Conservation (phyloP, 2,329 filamentous ascomycete species). For the Spiromastix sp. region DNA sequence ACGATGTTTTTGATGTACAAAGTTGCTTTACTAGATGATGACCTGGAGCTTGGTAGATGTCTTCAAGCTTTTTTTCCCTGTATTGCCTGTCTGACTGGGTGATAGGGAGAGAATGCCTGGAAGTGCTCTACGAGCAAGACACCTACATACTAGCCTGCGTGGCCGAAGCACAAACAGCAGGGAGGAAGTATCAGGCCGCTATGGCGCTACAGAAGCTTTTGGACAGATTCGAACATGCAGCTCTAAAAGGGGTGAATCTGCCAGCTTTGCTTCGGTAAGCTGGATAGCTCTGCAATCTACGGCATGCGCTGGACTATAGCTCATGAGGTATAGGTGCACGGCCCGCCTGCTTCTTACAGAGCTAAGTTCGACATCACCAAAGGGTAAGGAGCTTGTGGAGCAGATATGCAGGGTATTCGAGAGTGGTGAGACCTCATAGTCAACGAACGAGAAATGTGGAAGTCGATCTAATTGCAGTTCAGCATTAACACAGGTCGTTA, state of each 20-base stretch:
- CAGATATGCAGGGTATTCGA: constrained; percentile 50
- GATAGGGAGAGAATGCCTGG: constrained; percentile 56
- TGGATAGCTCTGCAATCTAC: too few species aligned
- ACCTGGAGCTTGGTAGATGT: constrained; percentile 41
- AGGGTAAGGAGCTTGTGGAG: constrained; percentile 17
- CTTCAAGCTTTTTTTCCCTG: neutral
- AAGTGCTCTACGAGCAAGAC: constrained; percentile 45
- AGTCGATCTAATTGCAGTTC: too few species aligned
- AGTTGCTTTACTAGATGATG: constrained; percentile 49
- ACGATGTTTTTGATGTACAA: constrained; percentile 70
- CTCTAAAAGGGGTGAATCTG: constrained; percentile 44
- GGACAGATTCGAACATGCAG: constrained; percentile 41
- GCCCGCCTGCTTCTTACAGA: constrained; percentile 37
- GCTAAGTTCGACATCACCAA: constrained; percentile 23
- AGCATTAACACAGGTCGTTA: too few species aligned
- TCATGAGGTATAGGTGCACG: constrained; percentile 34
- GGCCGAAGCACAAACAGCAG: constrained; percentile 59
- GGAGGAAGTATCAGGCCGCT: constrained; percentile 51
- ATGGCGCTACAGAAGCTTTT: constrained; percentile 51
- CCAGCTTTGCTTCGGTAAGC: constrained; percentile 54
- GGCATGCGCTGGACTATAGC: too few species aligned
- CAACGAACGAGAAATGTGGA: too few species aligned
- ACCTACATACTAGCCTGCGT: constrained; percentile 71
- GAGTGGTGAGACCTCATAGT: constrained; percentile 37
- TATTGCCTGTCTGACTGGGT: constrained; percentile 2